phyloP scores from a whole-genome alignment of 1,284 basidiomycete genomes.

The Fomitopsis pinicola region DNA sequence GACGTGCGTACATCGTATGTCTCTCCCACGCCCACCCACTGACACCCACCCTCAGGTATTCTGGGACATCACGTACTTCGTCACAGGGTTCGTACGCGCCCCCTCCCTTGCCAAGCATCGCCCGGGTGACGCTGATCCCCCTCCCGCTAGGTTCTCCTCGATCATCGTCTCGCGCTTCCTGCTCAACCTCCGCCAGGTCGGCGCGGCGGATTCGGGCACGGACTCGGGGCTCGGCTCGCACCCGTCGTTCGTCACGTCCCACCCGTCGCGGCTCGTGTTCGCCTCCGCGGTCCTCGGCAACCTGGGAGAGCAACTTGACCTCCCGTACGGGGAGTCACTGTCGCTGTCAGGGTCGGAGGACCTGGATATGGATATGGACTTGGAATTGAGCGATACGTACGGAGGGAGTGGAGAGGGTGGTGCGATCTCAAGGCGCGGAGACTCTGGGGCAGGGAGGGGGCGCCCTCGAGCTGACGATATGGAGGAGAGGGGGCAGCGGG shows the following conservation, averaged over 20 bases:
- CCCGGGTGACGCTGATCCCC: background rate
- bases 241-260: constrained; percentile 1
- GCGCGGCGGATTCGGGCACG: background rate
- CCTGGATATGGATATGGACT: no score
- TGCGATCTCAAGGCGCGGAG: no score
- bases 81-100: background rate
- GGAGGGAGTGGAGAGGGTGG: no score
- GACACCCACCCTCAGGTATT: background rate
- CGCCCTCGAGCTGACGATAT: no score
- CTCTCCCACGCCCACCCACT: background rate
- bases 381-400: no score
- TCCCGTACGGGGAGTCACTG: no score
- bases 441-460: no score
- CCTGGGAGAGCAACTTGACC: background rate
- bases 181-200: constrained; percentile 9
- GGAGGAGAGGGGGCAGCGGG: no score
- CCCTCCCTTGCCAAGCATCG: background rate
- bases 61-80: constrained; percentile 6
- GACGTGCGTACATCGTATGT: background rate
- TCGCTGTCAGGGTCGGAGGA: no score
- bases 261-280: background rate
- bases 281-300: background rate
- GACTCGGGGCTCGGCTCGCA: background rate
- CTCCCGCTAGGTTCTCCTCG: background rate
- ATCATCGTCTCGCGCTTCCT: constrained; percentile 11